These are phyloP conservation scores for Chlorella vulgaris DNA, from an alignment of 139 green algal genomes.

Conservation along the genomic window DNA sequence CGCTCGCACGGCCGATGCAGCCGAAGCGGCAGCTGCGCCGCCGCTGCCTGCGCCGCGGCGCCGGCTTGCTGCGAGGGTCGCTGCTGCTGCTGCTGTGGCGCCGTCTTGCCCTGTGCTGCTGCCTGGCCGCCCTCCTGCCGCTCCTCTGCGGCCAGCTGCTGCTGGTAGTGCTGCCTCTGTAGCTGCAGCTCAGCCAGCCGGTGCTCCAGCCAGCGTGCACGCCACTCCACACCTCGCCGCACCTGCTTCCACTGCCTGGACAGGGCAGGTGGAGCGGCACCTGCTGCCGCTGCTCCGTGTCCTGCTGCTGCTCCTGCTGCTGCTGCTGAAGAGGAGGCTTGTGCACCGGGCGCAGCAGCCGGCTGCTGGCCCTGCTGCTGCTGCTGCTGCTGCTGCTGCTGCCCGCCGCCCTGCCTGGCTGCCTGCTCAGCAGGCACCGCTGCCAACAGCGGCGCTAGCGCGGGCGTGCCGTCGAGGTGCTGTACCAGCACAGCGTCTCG, in stretches of 20 bases:
- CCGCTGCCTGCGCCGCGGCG: no score
- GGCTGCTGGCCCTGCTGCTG: slow-evolving; percentile 3
- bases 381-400: slow-evolving; percentile 8
- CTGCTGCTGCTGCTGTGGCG: slow-evolving; percentile 16
- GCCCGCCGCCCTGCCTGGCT: no score
- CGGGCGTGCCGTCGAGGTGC: not conserved
- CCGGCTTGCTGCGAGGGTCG: not conserved
- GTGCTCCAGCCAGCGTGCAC: slow-evolving; percentile 52
- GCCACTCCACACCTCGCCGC: slow-evolving; percentile 49
- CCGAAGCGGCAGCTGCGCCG: not conserved
- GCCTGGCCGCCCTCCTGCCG: not conserved
- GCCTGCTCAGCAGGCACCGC: not conserved
- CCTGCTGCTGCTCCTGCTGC: slow-evolving; percentile 7
- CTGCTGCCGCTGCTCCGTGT: not conserved
- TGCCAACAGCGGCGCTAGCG: not conserved
- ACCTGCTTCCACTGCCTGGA: slow-evolving; percentile 6
- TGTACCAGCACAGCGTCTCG: slow-evolving; percentile 24
- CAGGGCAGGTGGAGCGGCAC: not conserved
- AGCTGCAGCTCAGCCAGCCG: slow-evolving; percentile 44
- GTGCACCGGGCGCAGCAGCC: not conserved
- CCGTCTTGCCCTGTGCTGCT: not conserved
- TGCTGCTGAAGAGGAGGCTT: not conserved
- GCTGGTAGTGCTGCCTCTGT: slow-evolving; percentile 31
- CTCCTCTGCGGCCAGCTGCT: slow-evolving; percentile 7
- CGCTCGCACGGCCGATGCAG: not conserved